Conservation (phyloP, 1,284 basidiomycete species). For the Abortiporus biennis region DNA sequence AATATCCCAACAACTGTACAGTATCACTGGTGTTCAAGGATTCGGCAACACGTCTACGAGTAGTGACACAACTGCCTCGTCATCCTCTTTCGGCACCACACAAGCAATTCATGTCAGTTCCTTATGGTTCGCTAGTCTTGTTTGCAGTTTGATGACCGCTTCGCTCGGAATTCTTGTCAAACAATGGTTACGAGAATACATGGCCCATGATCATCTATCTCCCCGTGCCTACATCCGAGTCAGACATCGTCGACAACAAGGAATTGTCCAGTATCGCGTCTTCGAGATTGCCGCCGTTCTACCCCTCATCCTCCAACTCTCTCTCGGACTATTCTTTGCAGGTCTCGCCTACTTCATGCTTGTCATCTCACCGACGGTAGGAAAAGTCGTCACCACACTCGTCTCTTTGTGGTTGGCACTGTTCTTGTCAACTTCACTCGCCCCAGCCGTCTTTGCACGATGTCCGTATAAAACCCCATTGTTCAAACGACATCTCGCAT, state of each 20-base stretch:
- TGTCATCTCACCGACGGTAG: conserved; percentile 26
- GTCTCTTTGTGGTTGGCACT: conserved; percentile 17
- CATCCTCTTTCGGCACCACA: conserved; percentile 5
- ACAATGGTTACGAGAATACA: conserved; percentile 17
- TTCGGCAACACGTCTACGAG: not conserved
- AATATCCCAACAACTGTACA: conserved; percentile 15
- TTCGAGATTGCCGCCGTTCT: conserved; percentile 30
- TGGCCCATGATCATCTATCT: conserved; percentile 25
- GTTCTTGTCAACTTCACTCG: conserved; percentile 1
- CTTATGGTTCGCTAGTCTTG: conserved; percentile 28
- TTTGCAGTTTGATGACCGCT: conserved; percentile 19
- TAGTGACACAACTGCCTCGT: not conserved
- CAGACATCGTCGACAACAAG: conserved; percentile 29
- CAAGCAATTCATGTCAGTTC: conserved; percentile 27
- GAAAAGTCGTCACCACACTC: conserved; percentile 24
- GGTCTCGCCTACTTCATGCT: conserved; percentile 32
- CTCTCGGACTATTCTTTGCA: conserved; percentile 33
- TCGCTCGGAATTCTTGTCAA: conserved; percentile 12
- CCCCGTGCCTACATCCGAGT: conserved; percentile 33
- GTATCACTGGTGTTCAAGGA: not conserved
- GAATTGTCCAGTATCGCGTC: conserved; percentile 30
- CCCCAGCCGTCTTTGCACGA: not conserved
- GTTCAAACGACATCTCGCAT: too few species aligned
- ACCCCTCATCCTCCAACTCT: conserved; percentile 33
- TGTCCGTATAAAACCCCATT: conserved; percentile 3